These are phyloP conservation scores for Blastobotrys muscicola DNA, from an alignment of 805 yeast genomes.

Conservation along the genomic window DNA sequence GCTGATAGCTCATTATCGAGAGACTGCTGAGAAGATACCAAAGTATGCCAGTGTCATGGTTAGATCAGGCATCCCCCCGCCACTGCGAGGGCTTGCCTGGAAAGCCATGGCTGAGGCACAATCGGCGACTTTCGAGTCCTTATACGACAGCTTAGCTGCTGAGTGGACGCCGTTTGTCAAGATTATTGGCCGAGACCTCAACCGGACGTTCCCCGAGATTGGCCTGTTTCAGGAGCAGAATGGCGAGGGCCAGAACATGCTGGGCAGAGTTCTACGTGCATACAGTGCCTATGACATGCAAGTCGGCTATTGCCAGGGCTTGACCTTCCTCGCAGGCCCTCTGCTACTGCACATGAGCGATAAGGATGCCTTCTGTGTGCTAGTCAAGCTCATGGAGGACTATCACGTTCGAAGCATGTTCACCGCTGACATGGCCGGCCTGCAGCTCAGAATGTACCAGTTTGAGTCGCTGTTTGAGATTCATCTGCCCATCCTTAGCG, in stretches of 20 bases:
- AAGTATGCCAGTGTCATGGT: slow-evolving; percentile 24
- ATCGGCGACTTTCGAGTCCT: slow-evolving; percentile 23
- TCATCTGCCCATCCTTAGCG: slow-evolving; percentile 33
- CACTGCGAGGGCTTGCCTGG: slow-evolving; percentile 30
- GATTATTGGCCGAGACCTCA: slow-evolving; percentile 47
- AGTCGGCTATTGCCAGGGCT: slow-evolving; percentile 62
- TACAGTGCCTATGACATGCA: slow-evolving; percentile 55
- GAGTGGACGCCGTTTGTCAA: slow-evolving; percentile 36
- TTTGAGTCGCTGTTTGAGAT: slow-evolving; percentile 37
- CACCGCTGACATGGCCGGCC: slow-evolving; percentile 45
- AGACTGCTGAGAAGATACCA: slow-evolving; percentile 23
- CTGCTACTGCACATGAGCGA: slow-evolving; percentile 37
- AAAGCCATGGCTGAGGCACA: slow-evolving; percentile 24
- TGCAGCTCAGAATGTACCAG: slow-evolving; percentile 43
- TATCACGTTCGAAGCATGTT: slow-evolving; percentile 46
- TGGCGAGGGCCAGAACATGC: slow-evolving; percentile 34
- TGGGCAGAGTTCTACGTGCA: slow-evolving; percentile 50
- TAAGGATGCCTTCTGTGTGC: slow-evolving; percentile 39
- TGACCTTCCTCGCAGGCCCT: slow-evolving; percentile 54
- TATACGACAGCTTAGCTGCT: slow-evolving; percentile 31
- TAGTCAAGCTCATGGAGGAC: slow-evolving; percentile 50
- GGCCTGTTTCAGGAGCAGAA: slow-evolving; percentile 36
- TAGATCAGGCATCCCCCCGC: slow-evolving; percentile 27
- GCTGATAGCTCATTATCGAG: slow-evolving; percentile 25
- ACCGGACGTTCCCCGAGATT: slow-evolving; percentile 50